phyloP scores from a whole-genome alignment of 2,329 filamentous ascomycete species.

The Aspergillus sp. region DNA sequence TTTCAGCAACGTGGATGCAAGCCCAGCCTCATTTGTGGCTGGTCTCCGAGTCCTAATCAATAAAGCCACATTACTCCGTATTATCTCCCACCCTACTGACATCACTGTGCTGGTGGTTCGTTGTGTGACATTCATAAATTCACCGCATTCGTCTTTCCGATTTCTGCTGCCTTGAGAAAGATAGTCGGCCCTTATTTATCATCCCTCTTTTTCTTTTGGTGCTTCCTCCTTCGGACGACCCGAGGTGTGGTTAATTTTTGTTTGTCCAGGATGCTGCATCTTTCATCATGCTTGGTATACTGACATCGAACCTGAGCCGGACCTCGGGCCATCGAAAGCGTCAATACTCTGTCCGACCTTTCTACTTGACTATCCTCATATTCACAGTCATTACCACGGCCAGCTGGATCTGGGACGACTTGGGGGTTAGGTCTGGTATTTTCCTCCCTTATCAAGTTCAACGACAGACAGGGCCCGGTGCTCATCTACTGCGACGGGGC shows the following conservation, averaged over 20 bases:
- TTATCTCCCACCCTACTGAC: too few relatives aligned
- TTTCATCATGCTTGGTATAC: slow-evolving; percentile 19
- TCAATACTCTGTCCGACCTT: slow-evolving; percentile 40
- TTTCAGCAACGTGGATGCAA: too few relatives aligned
- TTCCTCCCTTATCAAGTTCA: neutral
- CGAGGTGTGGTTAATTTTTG: neutral
- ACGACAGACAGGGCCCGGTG: neutral
- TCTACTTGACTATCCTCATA: slow-evolving; percentile 41
- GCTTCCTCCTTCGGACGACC: too few relatives aligned
- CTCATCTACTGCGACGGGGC: slow-evolving; percentile 13
- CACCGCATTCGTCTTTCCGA: too few relatives aligned
- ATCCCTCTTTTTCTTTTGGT: too few relatives aligned
- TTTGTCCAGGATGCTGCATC: slow-evolving; percentile 24
- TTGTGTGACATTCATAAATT: too few relatives aligned
- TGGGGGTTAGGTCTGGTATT: slow-evolving; percentile 3
- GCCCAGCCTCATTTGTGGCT: too few relatives aligned
- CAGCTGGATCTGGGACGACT: slow-evolving; percentile 19
- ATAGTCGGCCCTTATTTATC: too few relatives aligned
- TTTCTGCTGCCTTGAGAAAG: too few relatives aligned
- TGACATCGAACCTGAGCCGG: slow-evolving; percentile 15
- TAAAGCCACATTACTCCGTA: too few relatives aligned
- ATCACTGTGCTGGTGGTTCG: too few relatives aligned
- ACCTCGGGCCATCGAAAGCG: slow-evolving; percentile 19
- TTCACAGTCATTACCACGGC: slow-evolving; percentile 27
- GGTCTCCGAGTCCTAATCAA: too few relatives aligned